These are phyloP conservation scores for Massospora cicadina DNA, from an alignment of 371 early-diverging fungal species.

Conservation along the genomic window DNA sequence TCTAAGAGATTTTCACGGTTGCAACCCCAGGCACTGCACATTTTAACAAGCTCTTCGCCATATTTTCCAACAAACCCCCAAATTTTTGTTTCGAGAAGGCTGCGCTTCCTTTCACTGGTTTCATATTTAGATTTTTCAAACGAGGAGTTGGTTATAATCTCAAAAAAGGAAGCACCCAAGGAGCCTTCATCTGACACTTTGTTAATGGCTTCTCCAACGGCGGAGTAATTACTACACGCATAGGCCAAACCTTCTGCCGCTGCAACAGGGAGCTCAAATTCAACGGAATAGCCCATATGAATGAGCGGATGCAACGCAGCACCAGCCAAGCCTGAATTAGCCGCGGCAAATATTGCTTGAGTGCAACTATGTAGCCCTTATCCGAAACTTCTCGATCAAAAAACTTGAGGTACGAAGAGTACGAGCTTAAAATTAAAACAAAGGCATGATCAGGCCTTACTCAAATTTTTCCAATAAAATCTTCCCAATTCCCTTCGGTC, in stretches of 20 bases:
- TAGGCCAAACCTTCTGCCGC: slow-evolving; percentile 12
- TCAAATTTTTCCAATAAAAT: background rate
- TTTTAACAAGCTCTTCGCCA: background rate
- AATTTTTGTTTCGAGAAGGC: background rate
- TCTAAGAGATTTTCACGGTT: background rate
- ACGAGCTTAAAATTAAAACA: background rate
- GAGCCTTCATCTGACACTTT: background rate
- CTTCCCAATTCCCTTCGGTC: slow-evolving; percentile 7
- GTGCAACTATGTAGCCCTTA: background rate
- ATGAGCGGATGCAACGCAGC: slow-evolving; percentile 11
- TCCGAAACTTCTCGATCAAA: slow-evolving; percentile 7
- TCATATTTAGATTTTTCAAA: background rate
- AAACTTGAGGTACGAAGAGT: slow-evolving; percentile 9
- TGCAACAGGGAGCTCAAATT: background rate
- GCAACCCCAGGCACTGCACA: background rate
- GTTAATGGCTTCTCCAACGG: slow-evolving; percentile 2
- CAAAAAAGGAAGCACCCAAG: background rate
- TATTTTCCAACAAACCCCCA: background rate
- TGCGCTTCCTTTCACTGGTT: background rate
- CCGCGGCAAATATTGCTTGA: slow-evolving; percentile 7
- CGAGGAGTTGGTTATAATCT: background rate
- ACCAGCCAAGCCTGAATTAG: slow-evolving; percentile 5
- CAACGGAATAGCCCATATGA: slow-evolving; percentile 12
- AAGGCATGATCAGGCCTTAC: slow-evolving; percentile 1
- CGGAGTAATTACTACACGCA: slow-evolving; percentile 1